These are phyloP conservation scores for Dendrobium nobile DNA, from an alignment of 106 monocot genomes.

Conservation along the genomic window DNA sequence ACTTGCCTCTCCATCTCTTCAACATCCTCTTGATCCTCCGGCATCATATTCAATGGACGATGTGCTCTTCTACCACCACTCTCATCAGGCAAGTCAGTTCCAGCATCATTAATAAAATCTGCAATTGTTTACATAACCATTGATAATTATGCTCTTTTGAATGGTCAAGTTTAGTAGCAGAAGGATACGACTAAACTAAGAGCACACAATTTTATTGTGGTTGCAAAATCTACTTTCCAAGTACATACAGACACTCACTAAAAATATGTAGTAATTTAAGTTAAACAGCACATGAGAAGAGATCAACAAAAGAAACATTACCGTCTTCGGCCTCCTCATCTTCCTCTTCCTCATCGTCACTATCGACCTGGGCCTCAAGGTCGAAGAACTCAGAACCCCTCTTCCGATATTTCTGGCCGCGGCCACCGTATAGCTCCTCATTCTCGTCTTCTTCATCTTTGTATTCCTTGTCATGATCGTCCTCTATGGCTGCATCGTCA, in stretches of 20 bases:
- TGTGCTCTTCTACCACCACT: constrained; percentile 47
- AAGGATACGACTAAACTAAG: not conserved
- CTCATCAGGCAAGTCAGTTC: constrained; percentile 76
- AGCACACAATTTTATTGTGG: not conserved
- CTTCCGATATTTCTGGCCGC: constrained; percentile 36
- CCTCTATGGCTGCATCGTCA: constrained; percentile 70
- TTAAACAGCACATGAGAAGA: not conserved
- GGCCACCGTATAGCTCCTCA: constrained; percentile 13
- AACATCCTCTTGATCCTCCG: constrained; percentile 90
- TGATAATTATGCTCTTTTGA: not conserved
- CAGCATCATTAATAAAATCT: constrained; percentile 90
- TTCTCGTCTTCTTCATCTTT: constrained; percentile 65
- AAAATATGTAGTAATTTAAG: not conserved
- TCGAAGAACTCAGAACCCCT: constrained; percentile 66
- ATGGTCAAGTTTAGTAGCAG: not conserved
- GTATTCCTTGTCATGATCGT: constrained; percentile 72
- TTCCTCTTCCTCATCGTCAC: constrained; percentile 76
- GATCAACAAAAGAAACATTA: constrained; percentile 5
- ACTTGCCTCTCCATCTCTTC: constrained; percentile 84
- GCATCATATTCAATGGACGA: constrained; percentile 44
- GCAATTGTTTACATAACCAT: constrained; percentile 6
- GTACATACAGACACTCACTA: not conserved
- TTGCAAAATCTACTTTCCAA: not conserved
- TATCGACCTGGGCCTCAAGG: constrained; percentile 63
- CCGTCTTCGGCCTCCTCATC: constrained; percentile 90